Evolutionary conservation across 257 asterid genomes (phyloP).

Genomic region (Fraxinus excelsior): DNA sequence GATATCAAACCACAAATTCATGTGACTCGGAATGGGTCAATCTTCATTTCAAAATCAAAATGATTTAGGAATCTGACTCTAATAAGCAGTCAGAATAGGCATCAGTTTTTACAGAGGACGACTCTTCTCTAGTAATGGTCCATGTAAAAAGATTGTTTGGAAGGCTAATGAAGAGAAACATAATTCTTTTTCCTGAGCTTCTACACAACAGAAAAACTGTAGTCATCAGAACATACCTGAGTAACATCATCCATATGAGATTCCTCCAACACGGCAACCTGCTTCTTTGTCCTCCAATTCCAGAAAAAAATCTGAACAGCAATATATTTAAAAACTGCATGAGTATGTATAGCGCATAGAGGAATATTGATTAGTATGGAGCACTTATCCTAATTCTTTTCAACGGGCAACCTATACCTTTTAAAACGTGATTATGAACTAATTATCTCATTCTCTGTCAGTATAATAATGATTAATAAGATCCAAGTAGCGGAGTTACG

Average conservation of each 20-base stretch:
- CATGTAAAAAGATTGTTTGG: neutral
- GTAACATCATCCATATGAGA: conserved; percentile 93
- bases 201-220: conserved; percentile 4
- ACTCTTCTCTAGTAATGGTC: neutral
- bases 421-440: neutral
- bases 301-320: conserved; percentile 60
- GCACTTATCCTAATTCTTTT: neutral
- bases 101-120: neutral
- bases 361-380: neutral
- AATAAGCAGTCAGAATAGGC: neutral
- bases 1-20: neutral
- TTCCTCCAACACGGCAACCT: conserved; percentile 82
- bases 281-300: conserved; percentile 89
- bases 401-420: neutral
- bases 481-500: neutral
- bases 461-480: neutral
- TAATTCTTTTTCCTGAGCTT: neutral
- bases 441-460: neutral
- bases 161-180: neutral
- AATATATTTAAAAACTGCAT: neutral
- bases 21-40: neutral
- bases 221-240: conserved; percentile 56
- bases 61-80: neutral
- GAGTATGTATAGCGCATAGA: neutral
- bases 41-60: neutral